Base-by-base conservation (phyloP, 2,329 filamentous ascomycete species). In the Pseudonectria foliicola region DNA sequence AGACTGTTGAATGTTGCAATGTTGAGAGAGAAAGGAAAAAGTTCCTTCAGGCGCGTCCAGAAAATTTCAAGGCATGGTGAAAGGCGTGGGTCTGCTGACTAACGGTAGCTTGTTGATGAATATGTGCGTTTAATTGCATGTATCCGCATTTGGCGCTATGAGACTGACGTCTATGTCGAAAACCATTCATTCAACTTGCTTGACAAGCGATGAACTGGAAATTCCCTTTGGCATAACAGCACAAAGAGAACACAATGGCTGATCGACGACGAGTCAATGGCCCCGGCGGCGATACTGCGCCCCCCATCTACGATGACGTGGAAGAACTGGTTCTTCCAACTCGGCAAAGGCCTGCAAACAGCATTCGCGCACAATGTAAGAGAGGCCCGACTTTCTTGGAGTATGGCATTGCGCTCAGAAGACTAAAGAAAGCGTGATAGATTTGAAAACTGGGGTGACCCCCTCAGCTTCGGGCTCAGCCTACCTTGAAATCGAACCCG, bases 391-490 rank as follows among this genome's bases (percentile, higher is more conserved):
- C 28, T 33, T 24, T 30, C 37, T 29, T 15, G 16, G n/a, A 21
- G 12, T 25, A 29, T 12, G 25, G n/a, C 23, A 27, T 13, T 38
- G 26, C 38, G 37, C 18, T 21, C 18, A 6, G 23, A 13, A 21
- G 7, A 31, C 46, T 52, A 34, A 50, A 27, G 28, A 29, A 46
- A 29, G 32, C 34, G 31, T 13, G n/a, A 21, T 44, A 94, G 88
- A 90, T 58, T 70, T 96, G 29, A 88, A 92, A 60, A 95, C 90
- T 7, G 88, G 88, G 15, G 76, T 96, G 4, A 89, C 92, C 1
- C 90, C 92, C 13, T 93, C 90, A 11, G 92, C 92, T 10, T 92
- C 87, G 31, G 92, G 92, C 11, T 95, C 89, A 13, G 87, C 92
- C 35, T 98, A 90, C 59, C 70, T 90, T 35, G 86, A 84, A 54